Percentiles rank a stretch among this genome's conserved stretches.
These are phyloP conservation scores for Mortierella antarctica DNA, from an alignment of 192 early-diverging fungal genomes.

Conservation along the genomic window DNA sequence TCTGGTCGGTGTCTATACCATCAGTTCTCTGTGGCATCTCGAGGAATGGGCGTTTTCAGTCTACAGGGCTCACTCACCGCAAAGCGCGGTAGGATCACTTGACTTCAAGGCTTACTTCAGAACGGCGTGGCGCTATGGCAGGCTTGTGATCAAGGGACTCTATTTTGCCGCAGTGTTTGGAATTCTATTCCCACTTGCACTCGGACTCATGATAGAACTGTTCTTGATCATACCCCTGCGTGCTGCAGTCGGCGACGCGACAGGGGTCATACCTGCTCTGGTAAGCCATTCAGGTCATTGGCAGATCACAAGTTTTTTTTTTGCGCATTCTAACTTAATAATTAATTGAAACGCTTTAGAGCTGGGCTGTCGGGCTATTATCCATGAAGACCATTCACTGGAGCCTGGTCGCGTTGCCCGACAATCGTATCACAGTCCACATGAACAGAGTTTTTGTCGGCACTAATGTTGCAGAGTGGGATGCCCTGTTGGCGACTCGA, in stretches of 20 bases:
- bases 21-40: constrained; percentile 31
- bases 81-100: constrained; percentile 6
- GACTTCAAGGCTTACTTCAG: constrained; percentile 15
- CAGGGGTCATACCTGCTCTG: constrained; percentile 49
- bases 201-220: constrained; percentile 78
- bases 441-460: constrained; percentile 32
- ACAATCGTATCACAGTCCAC: constrained; percentile 44
- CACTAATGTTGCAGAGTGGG: constrained; percentile 33
- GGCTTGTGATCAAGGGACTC: constrained; percentile 49
- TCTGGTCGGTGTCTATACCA: constrained; percentile 72
- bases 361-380: constrained; percentile 78
- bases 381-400: constrained; percentile 74
- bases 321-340: constrained; percentile 16
- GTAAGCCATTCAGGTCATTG: constrained; percentile 9
- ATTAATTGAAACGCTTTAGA: constrained; percentile 53
- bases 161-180: constrained; percentile 69
- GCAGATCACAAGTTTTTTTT: neutral
- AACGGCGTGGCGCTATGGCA: constrained; percentile 17
- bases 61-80: constrained; percentile 14
- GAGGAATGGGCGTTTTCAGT: constrained; percentile 46
- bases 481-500: constrained; percentile 40
- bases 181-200: constrained; percentile 72
- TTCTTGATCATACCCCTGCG: constrained; percentile 76
- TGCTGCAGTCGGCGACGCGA: constrained; percentile 35
- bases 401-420: constrained; percentile 59